Percentiles rank a stretch among this genome's conserved stretches.
These are phyloP conservation scores for Lanmaoa pseudosensibilis DNA, from an alignment of 768 basidiomycete genomes.

Conservation along the genomic window DNA sequence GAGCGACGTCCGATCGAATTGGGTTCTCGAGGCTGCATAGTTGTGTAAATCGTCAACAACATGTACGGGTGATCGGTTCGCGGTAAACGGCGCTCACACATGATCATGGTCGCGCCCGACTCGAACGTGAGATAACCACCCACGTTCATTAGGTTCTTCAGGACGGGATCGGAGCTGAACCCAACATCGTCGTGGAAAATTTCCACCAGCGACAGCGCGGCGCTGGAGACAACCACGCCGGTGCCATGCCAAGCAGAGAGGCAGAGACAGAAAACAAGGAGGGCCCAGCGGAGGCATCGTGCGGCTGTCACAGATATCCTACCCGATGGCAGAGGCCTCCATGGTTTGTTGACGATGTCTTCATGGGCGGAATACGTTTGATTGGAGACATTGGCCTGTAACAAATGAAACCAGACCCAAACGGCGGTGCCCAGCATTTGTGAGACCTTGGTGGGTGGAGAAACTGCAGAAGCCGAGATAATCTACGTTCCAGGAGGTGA, in stretches of 20 bases:
- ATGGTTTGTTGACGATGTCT: constrained; percentile 36
- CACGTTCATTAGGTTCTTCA: constrained; percentile 34
- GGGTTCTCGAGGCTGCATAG: constrained; percentile 1
- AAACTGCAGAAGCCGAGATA: constrained; percentile 3
- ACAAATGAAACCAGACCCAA: constrained; percentile 36
- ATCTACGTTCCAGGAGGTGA: constrained; percentile 6
- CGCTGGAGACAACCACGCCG: constrained; percentile 19
- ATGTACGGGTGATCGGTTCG: no score
- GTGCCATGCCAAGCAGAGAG: constrained; percentile 24
- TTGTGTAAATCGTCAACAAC: not conserved
- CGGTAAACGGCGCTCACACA: constrained; percentile 14
- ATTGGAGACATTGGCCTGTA: constrained; percentile 37
- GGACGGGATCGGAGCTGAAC: constrained; percentile 25
- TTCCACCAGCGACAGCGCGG: constrained; percentile 22
- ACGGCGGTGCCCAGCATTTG: constrained; percentile 6
- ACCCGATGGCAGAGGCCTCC: constrained; percentile 39
- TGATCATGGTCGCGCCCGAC: constrained; percentile 34
- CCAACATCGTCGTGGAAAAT: constrained; percentile 34
- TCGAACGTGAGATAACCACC: constrained; percentile 36
- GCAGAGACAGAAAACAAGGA: constrained; percentile 29
- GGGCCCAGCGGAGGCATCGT: constrained; percentile 32
- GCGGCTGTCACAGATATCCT: constrained; percentile 28
- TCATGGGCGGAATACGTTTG: constrained; percentile 30
- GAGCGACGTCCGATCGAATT: constrained; percentile 15
- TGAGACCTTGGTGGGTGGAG: not conserved